A percentile compares a stretch with the other conserved stretches of the same genome.
Conservation (phyloP, 495 filamentous ascomycete species). For the Xylaria venustula region DNA sequence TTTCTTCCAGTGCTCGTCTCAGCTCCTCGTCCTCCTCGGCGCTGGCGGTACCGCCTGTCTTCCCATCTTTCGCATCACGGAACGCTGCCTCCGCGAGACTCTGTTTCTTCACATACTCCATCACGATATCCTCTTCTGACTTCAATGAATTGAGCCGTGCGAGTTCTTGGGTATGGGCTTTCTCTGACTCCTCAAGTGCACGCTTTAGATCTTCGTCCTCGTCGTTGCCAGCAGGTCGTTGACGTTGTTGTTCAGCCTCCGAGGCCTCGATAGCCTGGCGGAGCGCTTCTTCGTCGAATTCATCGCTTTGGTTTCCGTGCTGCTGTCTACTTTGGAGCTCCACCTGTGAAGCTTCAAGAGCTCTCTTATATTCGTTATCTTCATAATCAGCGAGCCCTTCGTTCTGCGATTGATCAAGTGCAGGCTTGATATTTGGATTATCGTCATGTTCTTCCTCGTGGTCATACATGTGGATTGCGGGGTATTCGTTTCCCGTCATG, state of each 20-base stretch:
- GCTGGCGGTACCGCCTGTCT: slow-evolving; percentile 6
- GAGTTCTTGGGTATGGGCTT: slow-evolving; percentile 35
- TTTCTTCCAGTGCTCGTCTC: slow-evolving; percentile 46
- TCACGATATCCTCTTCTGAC: slow-evolving; percentile 68
- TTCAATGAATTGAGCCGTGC: slow-evolving; percentile 42
- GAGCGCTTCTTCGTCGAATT: slow-evolving; percentile 45
- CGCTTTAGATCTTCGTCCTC: slow-evolving; percentile 44
- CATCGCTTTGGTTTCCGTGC: slow-evolving; percentile 16
- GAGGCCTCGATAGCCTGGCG: slow-evolving; percentile 47
- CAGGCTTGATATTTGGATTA: slow-evolving; percentile 32
- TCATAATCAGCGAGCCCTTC: slow-evolving; percentile 1
- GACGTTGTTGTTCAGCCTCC: slow-evolving; percentile 14
- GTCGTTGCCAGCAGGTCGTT: slow-evolving; percentile 16
- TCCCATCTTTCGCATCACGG: slow-evolving; percentile 25
- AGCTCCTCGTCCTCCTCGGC: slow-evolving; percentile 45
- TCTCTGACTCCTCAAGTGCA: slow-evolving; percentile 49
- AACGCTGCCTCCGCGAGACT: slow-evolving; percentile 66
- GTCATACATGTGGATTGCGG: slow-evolving; percentile 31
- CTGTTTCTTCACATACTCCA: slow-evolving; percentile 77
- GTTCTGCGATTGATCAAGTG: slow-evolving; percentile 22
- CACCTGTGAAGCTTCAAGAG: slow-evolving; percentile 23
- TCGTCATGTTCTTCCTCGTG: slow-evolving; percentile 38
- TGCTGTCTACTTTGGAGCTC: slow-evolving; percentile 13
- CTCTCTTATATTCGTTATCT: slow-evolving; percentile 29
- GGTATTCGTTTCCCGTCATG: slow-evolving; percentile 42